These are phyloP conservation scores for Tricholoma matsutake DNA, from an alignment of 768 basidiomycete genomes.

Conservation along the genomic window DNA sequence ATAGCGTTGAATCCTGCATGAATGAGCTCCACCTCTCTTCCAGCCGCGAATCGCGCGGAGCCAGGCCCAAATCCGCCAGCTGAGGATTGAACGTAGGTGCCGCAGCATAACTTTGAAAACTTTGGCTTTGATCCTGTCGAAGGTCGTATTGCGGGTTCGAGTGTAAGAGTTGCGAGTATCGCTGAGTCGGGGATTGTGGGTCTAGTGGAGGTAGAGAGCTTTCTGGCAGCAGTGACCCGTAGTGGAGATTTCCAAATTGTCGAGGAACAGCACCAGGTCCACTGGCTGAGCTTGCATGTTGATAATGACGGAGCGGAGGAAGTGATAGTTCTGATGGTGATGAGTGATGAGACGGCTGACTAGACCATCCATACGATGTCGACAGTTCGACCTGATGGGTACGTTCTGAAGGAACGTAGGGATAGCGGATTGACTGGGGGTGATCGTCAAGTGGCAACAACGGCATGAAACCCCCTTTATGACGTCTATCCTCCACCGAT, in stretches of 20 bases:
- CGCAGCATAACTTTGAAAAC: conserved; percentile 9
- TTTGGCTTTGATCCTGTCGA: conserved; percentile 9
- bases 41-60: conserved; percentile 50
- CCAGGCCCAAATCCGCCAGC: conserved; percentile 59
- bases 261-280: neutral
- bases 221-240: neutral
- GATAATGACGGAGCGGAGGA: neutral
- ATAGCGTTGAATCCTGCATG: conserved; percentile 52
- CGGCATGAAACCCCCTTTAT: conserved; percentile 1
- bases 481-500: neutral
- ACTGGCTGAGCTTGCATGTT: neutral
- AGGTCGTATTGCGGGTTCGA: conserved; percentile 18
- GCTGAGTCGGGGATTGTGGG: neutral
- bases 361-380: conserved; percentile 1
- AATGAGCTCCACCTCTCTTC: conserved; percentile 61
- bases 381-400: conserved; percentile 11
- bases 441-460: conserved; percentile 3
- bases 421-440: conserved; percentile 4
- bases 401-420: conserved; percentile 18
- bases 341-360: neutral
- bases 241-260: neutral
- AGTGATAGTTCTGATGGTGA: neutral
- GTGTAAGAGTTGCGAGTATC: neutral
- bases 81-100: conserved; percentile 29
- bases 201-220: neutral